Percentiles rank a stretch among this genome's conserved stretches.
Evolutionary conservation across 441 rosid genomes (phyloP).

Genomic region (Hypseocharis bilobata): DNA sequence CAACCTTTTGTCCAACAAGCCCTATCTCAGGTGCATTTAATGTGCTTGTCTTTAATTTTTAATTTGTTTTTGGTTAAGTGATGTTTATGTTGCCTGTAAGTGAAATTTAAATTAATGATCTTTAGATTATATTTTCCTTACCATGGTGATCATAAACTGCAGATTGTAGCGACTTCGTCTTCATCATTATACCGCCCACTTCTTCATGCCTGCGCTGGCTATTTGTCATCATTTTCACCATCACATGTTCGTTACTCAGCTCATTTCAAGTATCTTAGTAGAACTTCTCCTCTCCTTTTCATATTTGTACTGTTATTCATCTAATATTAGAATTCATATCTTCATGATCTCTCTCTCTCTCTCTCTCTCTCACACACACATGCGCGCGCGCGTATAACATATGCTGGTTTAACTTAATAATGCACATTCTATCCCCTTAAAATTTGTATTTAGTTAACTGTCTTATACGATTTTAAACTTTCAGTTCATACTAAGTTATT

Average conservation of each 20-base stretch:
- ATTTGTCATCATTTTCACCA: constrained; percentile 66
- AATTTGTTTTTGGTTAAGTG: background rate
- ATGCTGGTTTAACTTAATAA: background rate
- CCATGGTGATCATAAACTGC: constrained; percentile 31
- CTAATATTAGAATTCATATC: background rate
- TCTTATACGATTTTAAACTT: background rate
- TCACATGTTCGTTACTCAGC: constrained; percentile 57
- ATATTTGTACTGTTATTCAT: no score
- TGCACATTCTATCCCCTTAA: no score
- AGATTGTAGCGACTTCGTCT: constrained; percentile 62
- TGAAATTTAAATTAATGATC: background rate
- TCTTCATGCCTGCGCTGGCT: constrained; percentile 69
- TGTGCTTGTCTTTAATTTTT: background rate
- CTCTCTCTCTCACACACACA: constrained; percentile 11
- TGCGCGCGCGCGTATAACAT: background rate
- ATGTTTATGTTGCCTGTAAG: background rate
- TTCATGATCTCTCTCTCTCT: background rate
- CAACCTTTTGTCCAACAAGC: constrained; percentile 68
- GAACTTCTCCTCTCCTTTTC: constrained; percentile 7
- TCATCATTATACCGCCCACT: constrained; percentile 56
- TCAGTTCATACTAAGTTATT: background rate
- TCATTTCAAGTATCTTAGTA: constrained; percentile 9
- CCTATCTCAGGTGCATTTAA: constrained; percentile 52
- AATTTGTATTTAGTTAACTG: constrained; percentile 1
- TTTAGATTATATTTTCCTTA: constrained; percentile 20